Base-by-base conservation (phyloP, 2,329 filamentous ascomycete species). In the Alternaria sp. region DNA sequence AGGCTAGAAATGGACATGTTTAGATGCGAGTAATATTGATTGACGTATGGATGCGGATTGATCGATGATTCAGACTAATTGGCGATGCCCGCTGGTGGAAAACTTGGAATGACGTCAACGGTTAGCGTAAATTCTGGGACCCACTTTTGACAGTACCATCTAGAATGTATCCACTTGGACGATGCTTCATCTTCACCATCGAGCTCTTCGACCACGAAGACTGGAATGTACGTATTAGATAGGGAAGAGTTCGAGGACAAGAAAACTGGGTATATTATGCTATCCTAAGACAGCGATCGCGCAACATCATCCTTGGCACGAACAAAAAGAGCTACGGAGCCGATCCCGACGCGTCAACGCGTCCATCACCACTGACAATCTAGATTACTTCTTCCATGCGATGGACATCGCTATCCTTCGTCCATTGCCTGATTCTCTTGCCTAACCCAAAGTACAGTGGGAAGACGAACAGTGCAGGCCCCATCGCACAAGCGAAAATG, bases 401-500 rank as follows among this genome's bases (percentile, higher is more conserved):
- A 39, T 65, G 64, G 4, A 66, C 64, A 38, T 66, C 62, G 26
- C 57, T 63, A 30, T 70, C 65, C 63, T 69, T 77, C 1, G 79
- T 81, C 75, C 76, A 79, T 22, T 59, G 71, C 51, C 79, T 71
- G 46, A 82, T 66, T 46, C 53, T 78, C 74, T 81, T 82, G 0
- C 81, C 80, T n/a, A 76, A 66, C 0, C 74, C 73, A 64, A 76
- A 80, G 57, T 81, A 81, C 30, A 82, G 59, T 32, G 80, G 80
- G 6, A 82, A 66, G 1, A 77, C 78, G 48, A 81, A 67, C 3
- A 79, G 56, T 16, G 80, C 73, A 3, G 81, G 78, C 1, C 76
- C 70, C 60, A 81, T 73, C 0, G 73, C 73, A 44, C 81, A 76
- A 1, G 78, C 77, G 59, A 81, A 82, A 36, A 81, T 75, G 9